Evolutionary conservation across 2,329 filamentous ascomycete genomes (phyloP), one percentile per base, ranked within the genome.

Genomic region (Tolypocladium inflatum): DNA sequence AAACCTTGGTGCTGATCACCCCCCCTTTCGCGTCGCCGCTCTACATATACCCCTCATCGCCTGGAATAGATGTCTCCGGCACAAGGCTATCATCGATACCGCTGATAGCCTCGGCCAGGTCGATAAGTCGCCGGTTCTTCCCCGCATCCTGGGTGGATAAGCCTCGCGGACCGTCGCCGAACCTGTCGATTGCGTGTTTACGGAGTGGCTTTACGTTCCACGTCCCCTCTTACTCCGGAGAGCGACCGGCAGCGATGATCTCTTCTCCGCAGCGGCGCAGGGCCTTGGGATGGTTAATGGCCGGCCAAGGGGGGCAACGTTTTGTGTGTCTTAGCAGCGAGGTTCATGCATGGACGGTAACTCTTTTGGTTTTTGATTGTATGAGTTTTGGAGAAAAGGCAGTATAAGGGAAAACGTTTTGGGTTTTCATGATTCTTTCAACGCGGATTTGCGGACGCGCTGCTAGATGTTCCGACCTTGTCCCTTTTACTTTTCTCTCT

Each of bases 301-400:
- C 45, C 45, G 45, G 9, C 48, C 48, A 11, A 33, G 30, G 48
- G 19, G 45, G 30, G 8, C 48, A 21, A 33, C 19, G 15, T 21
- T 13, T 35, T 23, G 48, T n/a, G 30, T 37, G 30, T 7, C 48
- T 8, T 10, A 52, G 48, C 19, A 52, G 48, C 48, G 37, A 35
- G 48, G 48, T 21, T 33, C 19, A 21, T 37, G 30, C 48, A 52
- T 52, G 19, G 4, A 13, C 30, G 48, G 48, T n/a, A 15, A 35
- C 13, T 37, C 19, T 55, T 39, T 4, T 54, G 45, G 57, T 35
- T 17, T 53, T 48, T 51, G 48, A 54, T 39, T 61, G 60, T 61
- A 61, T 56, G 60, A 57, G n/a, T 50, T 50, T 57, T 61, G 57
- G 59, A 59, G 51, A 56, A 51, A 57, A 11, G 54, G 55, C 53